Evolutionary conservation across 2,329 filamentous ascomycete genomes (phyloP).

Genomic region (Apiospora malaysiana): DNA sequence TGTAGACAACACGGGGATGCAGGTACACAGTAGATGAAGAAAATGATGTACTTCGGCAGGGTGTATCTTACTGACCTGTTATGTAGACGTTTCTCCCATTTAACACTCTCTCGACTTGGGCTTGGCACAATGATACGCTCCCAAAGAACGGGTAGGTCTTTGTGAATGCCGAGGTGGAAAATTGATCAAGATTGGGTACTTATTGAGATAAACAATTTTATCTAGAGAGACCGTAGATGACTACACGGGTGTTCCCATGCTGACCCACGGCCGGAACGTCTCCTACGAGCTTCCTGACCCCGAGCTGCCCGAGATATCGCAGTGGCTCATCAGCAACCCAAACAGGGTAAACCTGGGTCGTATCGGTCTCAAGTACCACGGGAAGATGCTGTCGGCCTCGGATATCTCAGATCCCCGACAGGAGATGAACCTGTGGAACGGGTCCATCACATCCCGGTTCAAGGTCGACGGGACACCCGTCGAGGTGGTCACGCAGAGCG

Average conservation of each 20-base stretch:
- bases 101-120: slow-evolving; percentile 38
- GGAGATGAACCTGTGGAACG: slow-evolving; percentile 45
- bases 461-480: slow-evolving; percentile 38
- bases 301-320: slow-evolving; percentile 44
- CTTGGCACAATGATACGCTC: slow-evolving; percentile 41
- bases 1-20: slow-evolving; percentile 39
- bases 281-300: slow-evolving; percentile 46
- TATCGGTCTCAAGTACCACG: slow-evolving; percentile 46
- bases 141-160: slow-evolving; percentile 41
- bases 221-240: slow-evolving; percentile 37
- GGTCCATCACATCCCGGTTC: slow-evolving; percentile 47
- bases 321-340: slow-evolving; percentile 59
- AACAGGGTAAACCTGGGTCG: slow-evolving; percentile 51
- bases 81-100: slow-evolving; percentile 35
- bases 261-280: slow-evolving; percentile 45
- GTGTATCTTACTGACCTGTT: neutral
- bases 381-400: slow-evolving; percentile 36
- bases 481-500: slow-evolving; percentile 43
- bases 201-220: accelerated
- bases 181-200: neutral
- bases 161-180: accelerated
- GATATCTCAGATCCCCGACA: slow-evolving; percentile 41
- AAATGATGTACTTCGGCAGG: neutral
- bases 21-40: slow-evolving; percentile 23
- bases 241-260: slow-evolving; percentile 40